Base-by-base conservation (phyloP, 1,284 basidiomycete genomes). In the Phlebopus sp. region DNA sequence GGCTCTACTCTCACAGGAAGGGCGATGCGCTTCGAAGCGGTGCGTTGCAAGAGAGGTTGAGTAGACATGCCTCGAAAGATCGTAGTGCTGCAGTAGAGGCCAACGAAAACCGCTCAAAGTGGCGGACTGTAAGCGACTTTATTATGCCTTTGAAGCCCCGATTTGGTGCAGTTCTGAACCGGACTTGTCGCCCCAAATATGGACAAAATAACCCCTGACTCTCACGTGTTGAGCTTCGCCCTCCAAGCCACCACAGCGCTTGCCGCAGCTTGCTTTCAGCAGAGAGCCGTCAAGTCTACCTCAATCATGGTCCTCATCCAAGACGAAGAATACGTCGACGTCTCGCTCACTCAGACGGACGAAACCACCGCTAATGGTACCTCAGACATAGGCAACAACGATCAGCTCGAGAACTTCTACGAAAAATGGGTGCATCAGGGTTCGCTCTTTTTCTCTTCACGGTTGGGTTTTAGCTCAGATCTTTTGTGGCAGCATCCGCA, bases 21-120 rank as follows among this genome's bases (percentile, higher is more conserved):
- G 10, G 94, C 94, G 61, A 97, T 97, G 54, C 94, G 89, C 74
- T 97, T 97, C 43, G 87, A 83, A 2, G 93, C 91, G 14, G 95
- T 97, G 51, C 97, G 86, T 71, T 99, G 96, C 40, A 99, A 87
- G 40, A 99, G 82, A 17, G 97, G 97, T 69, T 98, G 97, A 47
- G 94, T 97, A 15, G 96, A 99, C 97, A 97, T 62, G 49, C 17
- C 21, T 17, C 13, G 51, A 54, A 42, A 54, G 42, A 2, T 4
- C 18, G 21, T n/a, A 9, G 11, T 14, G 21, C 27, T 25, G 27
- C 17, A 10, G 25, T 6, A 18, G 5, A 14, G n/a, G n/a, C 17
- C 45, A 42, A 45, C 37, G 42, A 50, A 60, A 59, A 55, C 38
- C 60, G 44, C 18, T 48, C 50, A n/a, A n/a, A n/a, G n/a, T n/a